Evolutionary conservation across 768 basidiomycete species (phyloP).

Genomic region (Lyophyllum semitale): DNA sequence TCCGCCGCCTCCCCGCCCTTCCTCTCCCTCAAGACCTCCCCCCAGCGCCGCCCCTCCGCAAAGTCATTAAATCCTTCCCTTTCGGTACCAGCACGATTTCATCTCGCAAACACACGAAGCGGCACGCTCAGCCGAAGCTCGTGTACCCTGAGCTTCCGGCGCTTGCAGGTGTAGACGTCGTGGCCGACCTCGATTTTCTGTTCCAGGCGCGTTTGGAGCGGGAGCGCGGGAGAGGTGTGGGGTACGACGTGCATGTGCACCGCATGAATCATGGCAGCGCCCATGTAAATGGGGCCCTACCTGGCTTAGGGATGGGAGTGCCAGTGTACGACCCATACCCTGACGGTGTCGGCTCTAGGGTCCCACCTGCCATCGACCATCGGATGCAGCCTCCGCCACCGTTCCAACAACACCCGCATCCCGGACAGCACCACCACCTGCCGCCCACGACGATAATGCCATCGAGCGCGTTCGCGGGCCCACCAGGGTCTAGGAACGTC

Average conservation of each 20-base stretch:
- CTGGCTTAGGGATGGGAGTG: not conserved
- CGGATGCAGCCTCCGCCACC: conserved; percentile 5
- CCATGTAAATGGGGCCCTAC: conserved; percentile 1
- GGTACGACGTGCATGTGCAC: conserved; percentile 18
- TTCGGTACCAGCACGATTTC: conserved; percentile 35
- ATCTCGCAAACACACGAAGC: conserved; percentile 22
- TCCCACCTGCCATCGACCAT: conserved; percentile 3
- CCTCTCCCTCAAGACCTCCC: conserved; percentile 52
- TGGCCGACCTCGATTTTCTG: conserved; percentile 56
- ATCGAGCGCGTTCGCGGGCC: conserved; percentile 9
- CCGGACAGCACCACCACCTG: conserved; percentile 14
- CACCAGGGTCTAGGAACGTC: conserved; percentile 17
- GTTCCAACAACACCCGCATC: conserved; percentile 3
- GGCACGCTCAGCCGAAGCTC: conserved; percentile 23
- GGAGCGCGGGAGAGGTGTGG: conserved; percentile 13
- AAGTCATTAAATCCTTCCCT: conserved; percentile 63
- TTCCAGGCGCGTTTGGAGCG: conserved; percentile 42
- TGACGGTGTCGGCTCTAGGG: conserved; percentile 9
- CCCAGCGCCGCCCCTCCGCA: conserved; percentile 63
- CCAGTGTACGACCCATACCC: conserved; percentile 6
- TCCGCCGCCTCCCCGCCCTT: conserved; percentile 60
- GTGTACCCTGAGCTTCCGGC: conserved; percentile 49
- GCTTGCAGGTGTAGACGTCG: conserved; percentile 49
- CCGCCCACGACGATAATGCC: conserved; percentile 11
- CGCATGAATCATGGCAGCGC: conserved; percentile 6